Percentiles rank a stretch among this genome's conserved stretches.
These are phyloP conservation scores for Gymnopilus junonius DNA, from an alignment of 768 basidiomycete genomes.

Conservation along the genomic window DNA sequence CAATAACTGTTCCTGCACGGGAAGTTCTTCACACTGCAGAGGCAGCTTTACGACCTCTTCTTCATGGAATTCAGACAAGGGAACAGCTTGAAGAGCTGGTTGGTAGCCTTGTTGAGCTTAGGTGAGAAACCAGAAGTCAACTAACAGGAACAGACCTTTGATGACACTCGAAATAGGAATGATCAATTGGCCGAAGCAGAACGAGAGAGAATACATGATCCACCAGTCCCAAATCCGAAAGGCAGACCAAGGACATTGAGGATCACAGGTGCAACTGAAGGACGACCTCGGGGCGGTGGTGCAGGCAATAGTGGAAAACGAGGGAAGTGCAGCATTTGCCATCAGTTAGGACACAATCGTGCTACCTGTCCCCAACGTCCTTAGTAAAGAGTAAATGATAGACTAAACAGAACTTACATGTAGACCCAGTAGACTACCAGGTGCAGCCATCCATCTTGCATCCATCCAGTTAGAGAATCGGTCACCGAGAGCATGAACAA, in stretches of 20 bases:
- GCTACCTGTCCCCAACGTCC: no score
- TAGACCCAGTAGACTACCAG: no score
- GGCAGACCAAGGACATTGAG: slow-evolving; percentile 24
- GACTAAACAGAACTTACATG: no score
- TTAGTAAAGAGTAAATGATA: no score
- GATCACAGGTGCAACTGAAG: slow-evolving; percentile 25
- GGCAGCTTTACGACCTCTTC: slow-evolving; percentile 26
- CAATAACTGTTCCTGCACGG: slow-evolving; percentile 27
- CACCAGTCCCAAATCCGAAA: slow-evolving; percentile 23
- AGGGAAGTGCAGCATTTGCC: slow-evolving; percentile 18
- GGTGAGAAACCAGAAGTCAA: slow-evolving; percentile 8
- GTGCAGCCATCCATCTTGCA: no score
- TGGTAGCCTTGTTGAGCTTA: slow-evolving; percentile 17
- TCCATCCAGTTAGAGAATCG: no score
- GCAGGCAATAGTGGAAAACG: neutral
- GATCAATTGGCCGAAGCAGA: slow-evolving; percentile 4
- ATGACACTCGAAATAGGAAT: neutral
- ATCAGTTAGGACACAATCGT: slow-evolving; percentile 20
- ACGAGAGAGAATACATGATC: slow-evolving; percentile 23
- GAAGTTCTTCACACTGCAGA: slow-evolving; percentile 26
- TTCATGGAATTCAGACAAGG: slow-evolving; percentile 25
- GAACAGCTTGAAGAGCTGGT: slow-evolving; percentile 30
- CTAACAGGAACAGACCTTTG: neutral
- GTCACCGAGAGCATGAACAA: no score
- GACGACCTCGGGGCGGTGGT: slow-evolving; percentile 20